Conservation (phyloP, 331 rosid species). For the Quercus phellos region DNA sequence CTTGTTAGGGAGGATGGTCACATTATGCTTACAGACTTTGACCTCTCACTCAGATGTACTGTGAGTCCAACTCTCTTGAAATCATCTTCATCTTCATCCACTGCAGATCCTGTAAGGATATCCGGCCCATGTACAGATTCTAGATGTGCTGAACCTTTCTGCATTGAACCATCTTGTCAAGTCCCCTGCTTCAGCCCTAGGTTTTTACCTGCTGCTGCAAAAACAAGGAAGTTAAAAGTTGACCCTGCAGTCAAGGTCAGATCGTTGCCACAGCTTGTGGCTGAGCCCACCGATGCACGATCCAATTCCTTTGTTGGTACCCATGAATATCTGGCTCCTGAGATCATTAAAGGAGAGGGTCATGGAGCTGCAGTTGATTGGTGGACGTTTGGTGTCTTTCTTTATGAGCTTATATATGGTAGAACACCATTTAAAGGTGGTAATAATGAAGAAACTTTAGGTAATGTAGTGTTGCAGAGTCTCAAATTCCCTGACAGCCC, state of each 20-base stretch:
- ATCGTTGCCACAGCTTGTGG: slow-evolving; percentile 90
- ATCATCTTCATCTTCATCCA: slow-evolving; percentile 52
- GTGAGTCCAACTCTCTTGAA: slow-evolving; percentile 81
- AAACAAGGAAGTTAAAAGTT: slow-evolving; percentile 58
- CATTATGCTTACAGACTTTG: slow-evolving; percentile 98
- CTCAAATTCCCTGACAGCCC: slow-evolving; percentile 73
- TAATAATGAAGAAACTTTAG: slow-evolving; percentile 75
- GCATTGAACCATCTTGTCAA: slow-evolving; percentile 84
- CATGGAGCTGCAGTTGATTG: slow-evolving; percentile 96
- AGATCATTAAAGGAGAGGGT: slow-evolving; percentile 88
- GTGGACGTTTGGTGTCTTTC: slow-evolving; percentile 92
- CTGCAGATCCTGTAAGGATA: slow-evolving; percentile 39
- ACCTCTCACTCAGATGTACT: slow-evolving; percentile 80
- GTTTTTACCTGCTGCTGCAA: slow-evolving; percentile 59
- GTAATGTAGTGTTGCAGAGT: slow-evolving; percentile 68
- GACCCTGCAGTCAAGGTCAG: slow-evolving; percentile 50
- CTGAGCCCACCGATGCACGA: slow-evolving; percentile 85
- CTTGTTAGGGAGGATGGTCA: slow-evolving; percentile 97
- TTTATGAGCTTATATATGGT: slow-evolving; percentile 80
- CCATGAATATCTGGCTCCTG: slow-evolving; percentile 88
- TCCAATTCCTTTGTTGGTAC: slow-evolving; percentile 92
- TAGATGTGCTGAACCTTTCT: slow-evolving; percentile 83
- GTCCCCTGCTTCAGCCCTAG: slow-evolving; percentile 93
- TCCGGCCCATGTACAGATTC: slow-evolving; percentile 73
- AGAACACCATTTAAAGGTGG: slow-evolving; percentile 74